Conservation (phyloP, 1,284 basidiomycete species). For the Pseudozyma pruni region DNA sequence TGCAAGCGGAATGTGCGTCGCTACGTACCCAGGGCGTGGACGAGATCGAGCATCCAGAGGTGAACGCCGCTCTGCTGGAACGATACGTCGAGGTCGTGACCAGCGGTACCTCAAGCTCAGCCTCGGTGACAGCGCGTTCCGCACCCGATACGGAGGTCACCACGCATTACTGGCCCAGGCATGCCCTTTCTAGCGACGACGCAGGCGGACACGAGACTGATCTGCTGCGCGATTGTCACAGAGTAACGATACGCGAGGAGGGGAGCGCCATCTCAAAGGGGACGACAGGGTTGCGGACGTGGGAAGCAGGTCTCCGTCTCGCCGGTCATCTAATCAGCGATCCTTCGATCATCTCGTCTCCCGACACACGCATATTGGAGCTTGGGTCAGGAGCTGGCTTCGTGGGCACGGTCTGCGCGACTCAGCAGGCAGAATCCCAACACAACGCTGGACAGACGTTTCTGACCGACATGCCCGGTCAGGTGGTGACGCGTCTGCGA, state of each 20-base stretch:
- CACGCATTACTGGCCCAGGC: constrained; percentile 30
- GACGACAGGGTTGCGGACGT: constrained; percentile 48
- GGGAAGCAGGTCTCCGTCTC: constrained; percentile 49
- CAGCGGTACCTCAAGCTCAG: constrained; percentile 6
- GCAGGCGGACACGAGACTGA: background rate
- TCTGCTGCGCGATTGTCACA: constrained; percentile 15
- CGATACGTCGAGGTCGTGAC: constrained; percentile 38
- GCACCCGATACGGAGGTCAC: constrained; percentile 33
- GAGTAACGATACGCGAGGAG: constrained; percentile 38
- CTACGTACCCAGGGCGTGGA: constrained; percentile 25
- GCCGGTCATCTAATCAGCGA: constrained; percentile 36
- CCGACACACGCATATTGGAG: constrained; percentile 41
- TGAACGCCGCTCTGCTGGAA: constrained; percentile 40
- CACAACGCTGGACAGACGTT: constrained; percentile 11
- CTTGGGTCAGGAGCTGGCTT: constrained; percentile 53
- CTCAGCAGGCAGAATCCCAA: constrained; percentile 11
- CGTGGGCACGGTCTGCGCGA: constrained; percentile 39
- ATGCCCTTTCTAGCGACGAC: background rate
- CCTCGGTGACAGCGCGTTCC: background rate
- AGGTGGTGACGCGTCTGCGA: constrained; percentile 29
- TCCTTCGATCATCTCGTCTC: constrained; percentile 14
- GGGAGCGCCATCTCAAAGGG: constrained; percentile 46
- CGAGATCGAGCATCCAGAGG: constrained; percentile 41
- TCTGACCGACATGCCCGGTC: constrained; percentile 49
- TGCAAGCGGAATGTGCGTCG: constrained; percentile 24